Evolutionary conservation across 176 grass and related monocot species (phyloP).

Genomic region (Aegilops speltoides): DNA sequence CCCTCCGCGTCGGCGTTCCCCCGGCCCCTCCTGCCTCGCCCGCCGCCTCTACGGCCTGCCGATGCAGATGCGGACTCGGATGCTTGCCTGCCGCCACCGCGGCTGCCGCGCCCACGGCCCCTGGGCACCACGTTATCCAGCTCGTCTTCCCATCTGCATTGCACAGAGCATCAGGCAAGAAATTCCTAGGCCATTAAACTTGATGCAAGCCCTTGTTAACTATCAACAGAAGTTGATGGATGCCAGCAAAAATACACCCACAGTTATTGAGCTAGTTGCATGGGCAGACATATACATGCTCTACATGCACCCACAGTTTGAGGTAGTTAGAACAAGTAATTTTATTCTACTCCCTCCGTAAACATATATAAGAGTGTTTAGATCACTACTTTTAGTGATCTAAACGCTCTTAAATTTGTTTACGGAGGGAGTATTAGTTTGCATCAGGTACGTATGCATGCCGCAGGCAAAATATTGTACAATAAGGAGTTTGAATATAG

Average conservation of each 20-base stretch:
- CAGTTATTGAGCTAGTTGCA: neutral
- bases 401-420: too few species aligned
- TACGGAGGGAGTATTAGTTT: neutral
- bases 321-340: neutral
- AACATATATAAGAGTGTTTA: too few species aligned
- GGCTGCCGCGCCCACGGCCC: constrained; percentile 34
- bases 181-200: neutral
- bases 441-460: neutral
- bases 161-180: neutral
- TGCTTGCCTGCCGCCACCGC: constrained; percentile 43
- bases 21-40: constrained; percentile 41
- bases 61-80: constrained; percentile 39
- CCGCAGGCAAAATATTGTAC: neutral
- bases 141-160: constrained; percentile 86
- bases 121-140: constrained; percentile 39
- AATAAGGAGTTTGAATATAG: neutral
- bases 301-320: neutral
- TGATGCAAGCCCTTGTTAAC: neutral
- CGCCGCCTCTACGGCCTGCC: constrained; percentile 44
- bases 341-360: neutral
- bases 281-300: neutral
- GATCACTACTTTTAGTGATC: too few species aligned
- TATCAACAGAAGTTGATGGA: neutral
- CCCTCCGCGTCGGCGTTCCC: constrained; percentile 27
- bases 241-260: too few species aligned